These are phyloP conservation scores for Elsinoe ampelina DNA, from an alignment of 2,329 filamentous ascomycete species.

Conservation along the genomic window DNA sequence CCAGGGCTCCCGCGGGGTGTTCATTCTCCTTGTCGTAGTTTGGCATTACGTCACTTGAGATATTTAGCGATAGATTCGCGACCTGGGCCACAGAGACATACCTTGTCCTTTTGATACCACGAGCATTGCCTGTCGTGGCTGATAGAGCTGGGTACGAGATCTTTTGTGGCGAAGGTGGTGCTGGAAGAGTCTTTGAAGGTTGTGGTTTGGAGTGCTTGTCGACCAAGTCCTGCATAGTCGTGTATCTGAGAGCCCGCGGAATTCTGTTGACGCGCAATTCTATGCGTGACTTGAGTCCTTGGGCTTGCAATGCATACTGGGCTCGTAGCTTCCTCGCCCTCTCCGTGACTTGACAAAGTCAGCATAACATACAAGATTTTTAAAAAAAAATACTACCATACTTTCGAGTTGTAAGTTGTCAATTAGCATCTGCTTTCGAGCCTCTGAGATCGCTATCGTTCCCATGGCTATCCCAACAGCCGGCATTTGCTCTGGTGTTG, in stretches of 20 bases:
- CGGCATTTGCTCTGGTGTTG: slow-evolving; percentile 19
- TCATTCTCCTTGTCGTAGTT: slow-evolving; percentile 66
- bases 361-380: not conserved
- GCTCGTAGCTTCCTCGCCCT: slow-evolving; percentile 78
- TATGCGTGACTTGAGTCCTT: slow-evolving; percentile 73
- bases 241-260: slow-evolving; percentile 65
- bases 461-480: slow-evolving; percentile 7
- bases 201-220: slow-evolving; percentile 38
- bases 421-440: slow-evolving; percentile 77
- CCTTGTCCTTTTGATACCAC: slow-evolving; percentile 26
- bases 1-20: slow-evolving; percentile 40
- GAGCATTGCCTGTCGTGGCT: slow-evolving; percentile 11
- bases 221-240: slow-evolving; percentile 73
- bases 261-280: slow-evolving; percentile 92
- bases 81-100: slow-evolving; percentile 21
- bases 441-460: slow-evolving; percentile 25
- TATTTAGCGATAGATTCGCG: slow-evolving; percentile 21
- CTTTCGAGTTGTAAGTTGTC: slow-evolving; percentile 85
- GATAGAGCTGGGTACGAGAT: slow-evolving; percentile 2
- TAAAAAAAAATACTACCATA: slow-evolving; percentile 36
- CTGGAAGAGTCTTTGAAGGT: slow-evolving; percentile 20
- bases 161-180: slow-evolving; percentile 15
- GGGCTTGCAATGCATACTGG: slow-evolving; percentile 80
- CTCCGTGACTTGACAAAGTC: slow-evolving; percentile 61
- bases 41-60: slow-evolving; percentile 50